Evolutionary conservation across 148 eudicot genomes (phyloP).

Genomic region (Rhododendron ovatum): DNA sequence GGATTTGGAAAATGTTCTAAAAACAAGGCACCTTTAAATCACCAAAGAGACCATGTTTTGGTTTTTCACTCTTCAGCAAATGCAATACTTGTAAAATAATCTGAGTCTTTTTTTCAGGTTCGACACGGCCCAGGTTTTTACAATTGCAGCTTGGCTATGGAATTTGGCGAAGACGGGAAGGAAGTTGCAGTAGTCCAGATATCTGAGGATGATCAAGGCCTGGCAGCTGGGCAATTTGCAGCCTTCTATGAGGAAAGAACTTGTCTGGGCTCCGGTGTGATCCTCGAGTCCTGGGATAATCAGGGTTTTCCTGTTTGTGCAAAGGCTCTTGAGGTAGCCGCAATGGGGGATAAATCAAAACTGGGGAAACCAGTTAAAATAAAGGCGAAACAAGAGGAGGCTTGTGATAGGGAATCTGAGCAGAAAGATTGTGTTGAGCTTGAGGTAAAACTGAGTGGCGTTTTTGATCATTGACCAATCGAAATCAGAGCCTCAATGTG

Average conservation of each 20-base stretch:
- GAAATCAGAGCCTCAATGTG: constrained; percentile 11
- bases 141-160: constrained; percentile 51
- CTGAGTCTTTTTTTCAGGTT: constrained; percentile 40
- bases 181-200: constrained; percentile 64
- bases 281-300: constrained; percentile 83
- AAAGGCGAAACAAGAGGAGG: constrained; percentile 38
- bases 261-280: constrained; percentile 91
- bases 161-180: constrained; percentile 30
- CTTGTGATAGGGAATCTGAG: constrained; percentile 10
- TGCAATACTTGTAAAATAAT: too few species aligned
- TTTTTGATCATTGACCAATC: neutral
- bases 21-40: neutral
- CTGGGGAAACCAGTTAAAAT: constrained; percentile 91
- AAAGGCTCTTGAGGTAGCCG: constrained; percentile 63
- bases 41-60: too few species aligned
- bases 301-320: constrained; percentile 75
- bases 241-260: constrained; percentile 68
- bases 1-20: neutral
- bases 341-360: constrained; percentile 52
- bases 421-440: neutral
- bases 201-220: constrained; percentile 90
- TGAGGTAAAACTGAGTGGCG: neutral
- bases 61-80: too few species aligned
- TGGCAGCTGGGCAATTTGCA: constrained; percentile 95
- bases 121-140: constrained; percentile 88